phyloP scores from a whole-genome alignment of 495 filamentous ascomycete species.

The Amniculicola lignicola region DNA sequence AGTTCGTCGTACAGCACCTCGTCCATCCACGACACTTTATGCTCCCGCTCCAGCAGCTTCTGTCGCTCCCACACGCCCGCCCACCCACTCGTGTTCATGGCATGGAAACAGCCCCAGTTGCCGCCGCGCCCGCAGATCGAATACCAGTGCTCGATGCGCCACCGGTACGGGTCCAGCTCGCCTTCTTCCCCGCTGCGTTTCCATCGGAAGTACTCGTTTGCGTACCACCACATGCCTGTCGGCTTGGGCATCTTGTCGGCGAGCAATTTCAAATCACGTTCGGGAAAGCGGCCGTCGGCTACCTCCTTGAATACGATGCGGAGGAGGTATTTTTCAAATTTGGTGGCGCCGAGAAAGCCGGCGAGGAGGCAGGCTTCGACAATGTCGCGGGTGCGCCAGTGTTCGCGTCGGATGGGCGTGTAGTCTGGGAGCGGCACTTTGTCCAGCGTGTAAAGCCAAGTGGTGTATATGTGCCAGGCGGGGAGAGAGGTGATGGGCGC shows the following conservation, averaged over 20 bases:
- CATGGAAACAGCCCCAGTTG: constrained; percentile 26
- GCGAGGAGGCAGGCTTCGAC: not conserved
- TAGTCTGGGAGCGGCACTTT: constrained; percentile 20
- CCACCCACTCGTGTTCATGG: constrained; percentile 20
- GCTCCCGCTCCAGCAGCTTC: not conserved
- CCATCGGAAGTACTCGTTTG: constrained; percentile 11
- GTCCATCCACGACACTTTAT: constrained; percentile 1
- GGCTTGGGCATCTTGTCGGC: not conserved
- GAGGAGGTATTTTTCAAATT: constrained; percentile 14
- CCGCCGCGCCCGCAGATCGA: not conserved
- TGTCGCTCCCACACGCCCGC: constrained; percentile 21
- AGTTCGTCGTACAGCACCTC: not conserved
- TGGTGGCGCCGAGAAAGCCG: not conserved
- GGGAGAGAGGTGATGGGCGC: not conserved
- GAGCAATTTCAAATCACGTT: not conserved
- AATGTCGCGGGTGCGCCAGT: not conserved
- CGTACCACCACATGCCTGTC: constrained; percentile 6
- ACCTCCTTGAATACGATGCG: constrained; percentile 8
- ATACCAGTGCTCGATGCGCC: constrained; percentile 26
- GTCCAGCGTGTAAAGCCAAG: constrained; percentile 22
- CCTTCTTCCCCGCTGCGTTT: not conserved
- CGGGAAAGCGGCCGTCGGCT: not conserved
- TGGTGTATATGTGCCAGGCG: constrained; percentile 13
- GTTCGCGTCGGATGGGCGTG: not conserved
- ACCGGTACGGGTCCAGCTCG: constrained; percentile 19